Percentiles rank a stretch among this genome's conserved stretches.
phyloP scores from a whole-genome alignment of 441 rosid genomes.

The Breynia disticha region DNA sequence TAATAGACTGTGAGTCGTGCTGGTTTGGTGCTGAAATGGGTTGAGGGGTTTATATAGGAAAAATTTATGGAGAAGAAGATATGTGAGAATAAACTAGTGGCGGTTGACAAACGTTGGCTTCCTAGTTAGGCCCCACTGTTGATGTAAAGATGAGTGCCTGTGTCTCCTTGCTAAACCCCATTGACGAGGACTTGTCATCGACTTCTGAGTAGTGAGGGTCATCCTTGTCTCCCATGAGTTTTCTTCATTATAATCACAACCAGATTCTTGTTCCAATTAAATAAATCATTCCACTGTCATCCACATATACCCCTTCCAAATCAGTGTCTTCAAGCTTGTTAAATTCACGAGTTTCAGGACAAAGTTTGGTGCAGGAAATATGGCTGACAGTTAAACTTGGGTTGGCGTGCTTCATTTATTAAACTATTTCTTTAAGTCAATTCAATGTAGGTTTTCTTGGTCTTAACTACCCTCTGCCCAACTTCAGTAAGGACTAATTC shows the following conservation, averaged over 20 bases:
- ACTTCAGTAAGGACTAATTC: no score
- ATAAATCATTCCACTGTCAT: no score
- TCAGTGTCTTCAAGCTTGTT: no score
- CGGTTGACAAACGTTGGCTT: conserved; percentile 15
- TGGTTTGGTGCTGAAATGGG: neutral
- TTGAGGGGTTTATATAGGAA: conserved; percentile 9
- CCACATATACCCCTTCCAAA: no score
- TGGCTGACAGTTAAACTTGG: no score
- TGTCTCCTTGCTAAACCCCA: conserved; percentile 19
- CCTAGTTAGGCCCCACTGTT: conserved; percentile 13
- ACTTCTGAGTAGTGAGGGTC: conserved; percentile 9
- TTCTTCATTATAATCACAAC: conserved; percentile 1
- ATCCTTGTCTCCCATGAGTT: conserved; percentile 15
- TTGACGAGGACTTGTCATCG: conserved; percentile 23
- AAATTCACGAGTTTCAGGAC: no score
- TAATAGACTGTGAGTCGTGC: neutral
- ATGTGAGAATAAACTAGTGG: conserved; percentile 4
- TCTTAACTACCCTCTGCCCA: no score
- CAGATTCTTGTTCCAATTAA: no score
- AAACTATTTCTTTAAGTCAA: no score
- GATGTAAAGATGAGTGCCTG: conserved; percentile 9
- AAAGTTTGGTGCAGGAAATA: no score
- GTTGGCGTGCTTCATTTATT: no score
- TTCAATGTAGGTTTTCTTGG: no score
- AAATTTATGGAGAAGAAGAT: conserved; percentile 13